Conservation (phyloP, 179 eudicot genomes). For the Amaranthus tricolor region DNA sequence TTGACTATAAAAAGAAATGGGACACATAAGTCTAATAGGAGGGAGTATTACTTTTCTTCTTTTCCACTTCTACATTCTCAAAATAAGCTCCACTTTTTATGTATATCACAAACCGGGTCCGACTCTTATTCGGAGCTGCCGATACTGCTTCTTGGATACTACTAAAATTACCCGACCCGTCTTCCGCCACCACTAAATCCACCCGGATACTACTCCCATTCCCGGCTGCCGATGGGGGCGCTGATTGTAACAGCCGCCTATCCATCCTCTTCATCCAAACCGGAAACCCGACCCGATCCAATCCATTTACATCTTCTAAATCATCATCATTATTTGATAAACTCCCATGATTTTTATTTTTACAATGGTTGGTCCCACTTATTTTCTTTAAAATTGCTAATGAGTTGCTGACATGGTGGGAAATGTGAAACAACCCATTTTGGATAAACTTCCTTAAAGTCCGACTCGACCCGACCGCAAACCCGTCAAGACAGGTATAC, state of each 20-base stretch:
- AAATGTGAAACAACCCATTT: conserved; percentile 33
- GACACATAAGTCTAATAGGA: too few species aligned
- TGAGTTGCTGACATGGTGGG: conserved; percentile 75
- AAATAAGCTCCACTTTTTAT: conserved; percentile 34
- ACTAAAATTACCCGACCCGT: conserved; percentile 50
- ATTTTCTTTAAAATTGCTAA: conserved; percentile 62
- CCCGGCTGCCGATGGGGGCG: conserved; percentile 6
- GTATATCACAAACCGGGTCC: conserved; percentile 28
- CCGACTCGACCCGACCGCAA: conserved; percentile 41
- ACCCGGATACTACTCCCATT: conserved; percentile 21
- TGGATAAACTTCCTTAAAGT: conserved; percentile 40
- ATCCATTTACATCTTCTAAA: conserved; percentile 26
- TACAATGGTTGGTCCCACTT: conserved; percentile 20
- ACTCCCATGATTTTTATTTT: not conserved
- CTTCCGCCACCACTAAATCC: conserved; percentile 71
- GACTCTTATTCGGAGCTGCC: conserved; percentile 29
- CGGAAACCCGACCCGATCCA: conserved; percentile 42
- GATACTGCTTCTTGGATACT: conserved; percentile 34
- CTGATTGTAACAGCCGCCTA: conserved; percentile 39
- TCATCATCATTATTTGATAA: not conserved
- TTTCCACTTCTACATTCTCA: conserved; percentile 37
- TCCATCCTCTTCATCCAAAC: conserved; percentile 52
- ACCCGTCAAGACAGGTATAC: conserved; percentile 79
- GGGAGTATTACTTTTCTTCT: conserved; percentile 32
- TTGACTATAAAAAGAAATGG: too few species aligned